Percentiles rank a stretch among this genome's conserved stretches.
These are phyloP conservation scores for Batrachochytrium dendrobatidis DNA, from an alignment of 371 early-diverging fungal species.

Conservation along the genomic window DNA sequence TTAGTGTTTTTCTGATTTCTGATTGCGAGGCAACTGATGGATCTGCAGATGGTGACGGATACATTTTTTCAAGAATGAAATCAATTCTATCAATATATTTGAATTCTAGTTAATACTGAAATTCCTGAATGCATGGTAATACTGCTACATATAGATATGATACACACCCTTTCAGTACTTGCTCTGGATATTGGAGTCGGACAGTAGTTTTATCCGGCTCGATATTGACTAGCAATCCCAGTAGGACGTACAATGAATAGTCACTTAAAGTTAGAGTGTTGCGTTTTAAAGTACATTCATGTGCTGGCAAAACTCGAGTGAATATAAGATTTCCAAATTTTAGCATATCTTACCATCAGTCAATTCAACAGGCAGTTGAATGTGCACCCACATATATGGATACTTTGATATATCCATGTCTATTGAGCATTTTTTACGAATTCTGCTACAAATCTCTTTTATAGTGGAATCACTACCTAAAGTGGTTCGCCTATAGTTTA, in stretches of 20 bases:
- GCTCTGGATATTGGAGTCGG: background rate
- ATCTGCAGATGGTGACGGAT: no score
- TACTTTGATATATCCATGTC: constrained; percentile 3
- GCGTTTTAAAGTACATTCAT: background rate
- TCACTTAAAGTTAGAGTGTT: no score
- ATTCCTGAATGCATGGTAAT: no score
- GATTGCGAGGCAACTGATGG: no score
- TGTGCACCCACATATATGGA: constrained; percentile 9
- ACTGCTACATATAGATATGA: no score
- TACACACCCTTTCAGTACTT: background rate
- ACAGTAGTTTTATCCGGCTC: constrained; percentile 12
- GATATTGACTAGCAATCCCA: constrained; percentile 13
- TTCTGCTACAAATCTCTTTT: background rate
- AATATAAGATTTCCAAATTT: background rate
- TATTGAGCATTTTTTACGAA: background rate
- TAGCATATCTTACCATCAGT: constrained; percentile 6
- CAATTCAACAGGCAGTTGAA: constrained; percentile 1
- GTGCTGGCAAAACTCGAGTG: background rate
- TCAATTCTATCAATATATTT: no score
- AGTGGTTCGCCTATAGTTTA: background rate
- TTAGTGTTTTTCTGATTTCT: no score
- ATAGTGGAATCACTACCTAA: background rate
- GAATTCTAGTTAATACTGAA: no score
- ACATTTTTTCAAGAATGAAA: no score
- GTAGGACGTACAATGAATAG: no score